Percentiles rank a stretch among this genome's conserved stretches.
phyloP scores from a whole-genome alignment of 2,329 filamentous ascomycete species.

The Talaromyces funiculosus region DNA sequence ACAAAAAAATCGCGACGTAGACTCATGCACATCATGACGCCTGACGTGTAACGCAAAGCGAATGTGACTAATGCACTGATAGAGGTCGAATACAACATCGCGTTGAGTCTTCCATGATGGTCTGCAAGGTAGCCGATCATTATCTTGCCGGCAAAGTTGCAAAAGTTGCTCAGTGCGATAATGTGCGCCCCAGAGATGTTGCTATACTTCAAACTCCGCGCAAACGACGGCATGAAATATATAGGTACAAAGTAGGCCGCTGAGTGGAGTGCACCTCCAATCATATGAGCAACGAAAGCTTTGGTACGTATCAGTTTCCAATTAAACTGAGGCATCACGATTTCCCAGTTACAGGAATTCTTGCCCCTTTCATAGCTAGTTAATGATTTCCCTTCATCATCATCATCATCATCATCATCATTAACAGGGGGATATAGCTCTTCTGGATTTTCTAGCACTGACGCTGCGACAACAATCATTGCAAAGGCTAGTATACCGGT shows the following conservation, averaged over 20 bases:
- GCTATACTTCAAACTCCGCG: slow-evolving; percentile 36
- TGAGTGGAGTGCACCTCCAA: slow-evolving; percentile 34
- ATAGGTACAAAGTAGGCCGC: slow-evolving; percentile 38
- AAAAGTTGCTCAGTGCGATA: slow-evolving; percentile 38
- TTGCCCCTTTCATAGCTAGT: background rate
- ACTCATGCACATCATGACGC: slow-evolving; percentile 16
- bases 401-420: too few species aligned
- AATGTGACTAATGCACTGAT: slow-evolving; percentile 27
- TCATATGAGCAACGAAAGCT: slow-evolving; percentile 34
- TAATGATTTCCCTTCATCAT: too few species aligned
- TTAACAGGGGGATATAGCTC: too few species aligned
- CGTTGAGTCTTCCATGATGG: slow-evolving; percentile 36
- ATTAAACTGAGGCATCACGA: too few species aligned
- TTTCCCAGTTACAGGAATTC: background rate
- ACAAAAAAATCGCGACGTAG: slow-evolving; percentile 26
- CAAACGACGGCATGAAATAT: slow-evolving; percentile 38
- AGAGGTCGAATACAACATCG: slow-evolving; percentile 31
- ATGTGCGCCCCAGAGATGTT: slow-evolving; percentile 34
- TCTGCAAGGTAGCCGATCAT: slow-evolving; percentile 37
- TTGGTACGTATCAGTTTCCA: slow-evolving; percentile 21
- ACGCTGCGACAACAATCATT: background rate
- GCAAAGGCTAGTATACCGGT: slow-evolving; percentile 6
- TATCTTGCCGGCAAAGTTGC: slow-evolving; percentile 37
- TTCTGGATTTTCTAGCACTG: too few species aligned
- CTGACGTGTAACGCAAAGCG: slow-evolving; percentile 24